A percentile compares a stretch with the other conserved stretches of the same genome.
These are phyloP conservation scores for Cytospora mali DNA, from an alignment of 2,329 filamentous ascomycete genomes.

Conservation along the genomic window DNA sequence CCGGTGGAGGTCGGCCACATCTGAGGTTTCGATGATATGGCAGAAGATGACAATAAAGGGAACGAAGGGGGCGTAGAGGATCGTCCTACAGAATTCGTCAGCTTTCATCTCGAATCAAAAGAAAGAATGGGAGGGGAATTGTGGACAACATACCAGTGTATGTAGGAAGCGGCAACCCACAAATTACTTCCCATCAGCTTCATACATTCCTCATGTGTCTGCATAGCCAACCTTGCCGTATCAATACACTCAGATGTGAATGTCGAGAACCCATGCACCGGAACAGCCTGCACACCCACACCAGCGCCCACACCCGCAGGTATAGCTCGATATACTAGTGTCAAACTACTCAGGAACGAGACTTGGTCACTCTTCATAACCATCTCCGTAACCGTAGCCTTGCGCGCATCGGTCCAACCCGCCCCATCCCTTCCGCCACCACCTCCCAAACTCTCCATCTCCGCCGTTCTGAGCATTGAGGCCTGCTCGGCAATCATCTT, in stretches of 20 bases:
- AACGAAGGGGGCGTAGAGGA: slow-evolving; percentile 59
- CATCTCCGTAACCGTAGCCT: slow-evolving; percentile 46
- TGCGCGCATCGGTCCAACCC: slow-evolving; percentile 36
- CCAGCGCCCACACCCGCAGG: slow-evolving; percentile 47
- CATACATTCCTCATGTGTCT: slow-evolving; percentile 49
- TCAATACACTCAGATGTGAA: slow-evolving; percentile 54
- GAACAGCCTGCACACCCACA: background rate
- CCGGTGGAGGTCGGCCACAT: slow-evolving; percentile 54
- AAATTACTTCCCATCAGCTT: slow-evolving; percentile 44
- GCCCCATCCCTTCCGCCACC: background rate
- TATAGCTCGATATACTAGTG: slow-evolving; percentile 56
- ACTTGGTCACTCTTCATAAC: slow-evolving; percentile 52
- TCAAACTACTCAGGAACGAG: slow-evolving; percentile 50
- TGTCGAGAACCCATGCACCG: slow-evolving; percentile 40
- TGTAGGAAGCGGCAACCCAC: slow-evolving; percentile 49
- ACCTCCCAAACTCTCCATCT: slow-evolving; percentile 39
- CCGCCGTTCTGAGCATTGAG: slow-evolving; percentile 40
- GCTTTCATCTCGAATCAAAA: background rate
- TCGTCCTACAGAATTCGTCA: slow-evolving; percentile 43
- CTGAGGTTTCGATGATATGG: slow-evolving; percentile 57
- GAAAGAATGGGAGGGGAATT: slow-evolving; percentile 10
- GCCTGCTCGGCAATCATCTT: slow-evolving; percentile 41
- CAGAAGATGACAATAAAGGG: slow-evolving; percentile 64
- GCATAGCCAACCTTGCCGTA: slow-evolving; percentile 52
- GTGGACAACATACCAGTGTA: slow-evolving; percentile 50